These are phyloP conservation scores for Acacia confusa DNA, from an alignment of 306 rosid genomes.

Conservation along the genomic window DNA sequence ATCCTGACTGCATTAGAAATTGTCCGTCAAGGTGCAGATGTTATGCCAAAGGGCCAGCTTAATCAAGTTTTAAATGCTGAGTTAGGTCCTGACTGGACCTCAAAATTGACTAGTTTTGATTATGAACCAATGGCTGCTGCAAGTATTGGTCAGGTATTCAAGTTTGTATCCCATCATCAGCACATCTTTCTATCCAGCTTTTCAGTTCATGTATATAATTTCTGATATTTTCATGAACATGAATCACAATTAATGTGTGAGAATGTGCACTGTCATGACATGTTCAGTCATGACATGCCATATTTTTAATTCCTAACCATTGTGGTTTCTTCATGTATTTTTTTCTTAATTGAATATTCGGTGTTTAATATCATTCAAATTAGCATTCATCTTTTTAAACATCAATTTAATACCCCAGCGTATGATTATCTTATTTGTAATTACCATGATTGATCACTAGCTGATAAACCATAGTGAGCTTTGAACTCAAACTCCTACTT, in stretches of 20 bases:
- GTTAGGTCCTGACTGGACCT: constrained; percentile 80
- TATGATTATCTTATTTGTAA: not conserved
- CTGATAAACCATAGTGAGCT: not conserved
- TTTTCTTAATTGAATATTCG: not conserved
- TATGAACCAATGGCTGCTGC: constrained; percentile 96
- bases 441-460: not conserved
- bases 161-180: constrained; percentile 2
- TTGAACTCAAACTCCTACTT: not conserved
- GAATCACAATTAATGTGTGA: not conserved
- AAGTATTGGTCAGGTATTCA: constrained; percentile 91
- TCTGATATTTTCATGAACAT: not conserved
- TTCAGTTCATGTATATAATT: not conserved
- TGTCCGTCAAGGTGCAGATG: constrained; percentile 99
- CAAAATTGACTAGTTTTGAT: constrained; percentile 75
- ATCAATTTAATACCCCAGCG: not conserved
- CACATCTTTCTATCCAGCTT: not conserved
- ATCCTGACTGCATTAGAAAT: constrained; percentile 91
- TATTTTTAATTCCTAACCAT: not conserved
- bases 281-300: not conserved
- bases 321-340: not conserved
- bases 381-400: not conserved
- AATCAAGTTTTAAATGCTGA: constrained; percentile 84
- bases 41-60: constrained; percentile 88
- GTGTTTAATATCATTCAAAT: not conserved
- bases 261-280: not conserved